Conservation (phyloP, 1,284 basidiomycete species). For the Cutaneotrichosporon curvatum region DNA sequence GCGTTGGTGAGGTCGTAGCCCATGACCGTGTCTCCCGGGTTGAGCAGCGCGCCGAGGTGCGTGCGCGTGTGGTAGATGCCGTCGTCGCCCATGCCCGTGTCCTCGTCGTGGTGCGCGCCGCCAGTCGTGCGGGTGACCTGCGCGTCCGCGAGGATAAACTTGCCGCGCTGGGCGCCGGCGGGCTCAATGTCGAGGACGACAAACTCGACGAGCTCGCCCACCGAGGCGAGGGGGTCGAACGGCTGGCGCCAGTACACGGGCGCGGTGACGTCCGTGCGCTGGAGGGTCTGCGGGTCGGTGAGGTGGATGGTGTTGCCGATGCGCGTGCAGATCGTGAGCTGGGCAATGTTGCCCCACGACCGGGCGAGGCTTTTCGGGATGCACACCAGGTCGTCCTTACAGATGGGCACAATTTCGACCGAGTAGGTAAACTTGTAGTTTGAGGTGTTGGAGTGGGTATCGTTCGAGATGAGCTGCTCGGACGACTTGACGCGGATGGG, state of each 20-base stretch:
- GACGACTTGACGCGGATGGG: slow-evolving; percentile 83
- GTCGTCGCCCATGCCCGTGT: slow-evolving; percentile 51
- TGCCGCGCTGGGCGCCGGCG: slow-evolving; percentile 61
- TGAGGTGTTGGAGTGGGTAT: slow-evolving; percentile 84
- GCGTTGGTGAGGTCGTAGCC: slow-evolving; percentile 82
- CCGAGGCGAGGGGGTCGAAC: slow-evolving; percentile 72
- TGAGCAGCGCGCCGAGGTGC: slow-evolving; percentile 87
- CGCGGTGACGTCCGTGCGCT: slow-evolving; percentile 69
- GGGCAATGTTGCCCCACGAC: slow-evolving; percentile 76
- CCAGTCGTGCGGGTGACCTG: slow-evolving; percentile 80
- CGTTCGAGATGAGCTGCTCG: slow-evolving; percentile 85
- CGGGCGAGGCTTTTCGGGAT: slow-evolving; percentile 76
- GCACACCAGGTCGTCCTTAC: slow-evolving; percentile 95
- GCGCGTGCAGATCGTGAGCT: slow-evolving; percentile 78
- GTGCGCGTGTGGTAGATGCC: slow-evolving; percentile 94
- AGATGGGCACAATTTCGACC: slow-evolving; percentile 92
- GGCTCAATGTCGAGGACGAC: slow-evolving; percentile 91
- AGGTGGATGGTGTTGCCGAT: slow-evolving; percentile 88
- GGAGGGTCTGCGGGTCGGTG: slow-evolving; percentile 80
- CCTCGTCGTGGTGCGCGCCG: slow-evolving; percentile 42
- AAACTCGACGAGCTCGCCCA: slow-evolving; percentile 87
- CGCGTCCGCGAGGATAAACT: slow-evolving; percentile 81
- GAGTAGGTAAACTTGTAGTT: slow-evolving; percentile 99
- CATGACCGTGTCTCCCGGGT: slow-evolving; percentile 87
- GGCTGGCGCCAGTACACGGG: slow-evolving; percentile 86